These are phyloP conservation scores for Albophoma yamanashiensis DNA, from an alignment of 2,329 filamentous ascomycete genomes.

Conservation along the genomic window DNA sequence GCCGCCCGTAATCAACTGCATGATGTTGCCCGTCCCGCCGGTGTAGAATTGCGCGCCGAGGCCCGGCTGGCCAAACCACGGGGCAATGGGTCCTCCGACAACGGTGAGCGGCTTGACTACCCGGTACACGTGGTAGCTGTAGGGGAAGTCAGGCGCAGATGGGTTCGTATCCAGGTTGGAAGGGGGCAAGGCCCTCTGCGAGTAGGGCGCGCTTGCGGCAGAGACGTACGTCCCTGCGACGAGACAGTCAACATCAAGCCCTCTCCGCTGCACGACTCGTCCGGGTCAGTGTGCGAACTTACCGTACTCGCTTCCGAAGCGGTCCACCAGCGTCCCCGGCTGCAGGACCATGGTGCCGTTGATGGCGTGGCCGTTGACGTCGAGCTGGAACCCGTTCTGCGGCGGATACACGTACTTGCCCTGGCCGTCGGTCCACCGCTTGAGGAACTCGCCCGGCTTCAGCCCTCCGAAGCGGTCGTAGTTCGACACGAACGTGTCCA, in stretches of 20 bases:
- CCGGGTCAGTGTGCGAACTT: neutral
- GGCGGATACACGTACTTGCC: neutral
- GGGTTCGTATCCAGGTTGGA: neutral
- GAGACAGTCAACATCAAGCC: neutral
- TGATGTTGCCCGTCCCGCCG: neutral
- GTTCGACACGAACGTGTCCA: neutral
- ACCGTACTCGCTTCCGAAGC: neutral
- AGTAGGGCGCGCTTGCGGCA: neutral
- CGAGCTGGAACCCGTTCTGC: neutral
- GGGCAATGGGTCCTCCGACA: neutral
- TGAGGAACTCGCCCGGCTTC: neutral
- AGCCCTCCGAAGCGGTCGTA: neutral
- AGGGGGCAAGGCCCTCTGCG: neutral
- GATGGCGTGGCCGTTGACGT: neutral
- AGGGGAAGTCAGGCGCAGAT: neutral
- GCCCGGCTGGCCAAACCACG: neutral
- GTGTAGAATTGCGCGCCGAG: neutral
- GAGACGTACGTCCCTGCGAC: neutral
- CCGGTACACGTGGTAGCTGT: neutral
- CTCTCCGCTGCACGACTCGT: neutral
- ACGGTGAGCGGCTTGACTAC: neutral
- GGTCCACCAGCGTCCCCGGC: neutral
- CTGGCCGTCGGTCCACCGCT: neutral
- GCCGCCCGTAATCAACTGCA: neutral
- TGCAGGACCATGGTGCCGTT: neutral